Evolutionary conservation across 768 basidiomycete genomes (phyloP), one percentile per base, ranked within the genome.

Genomic region (Suillus placidus): DNA sequence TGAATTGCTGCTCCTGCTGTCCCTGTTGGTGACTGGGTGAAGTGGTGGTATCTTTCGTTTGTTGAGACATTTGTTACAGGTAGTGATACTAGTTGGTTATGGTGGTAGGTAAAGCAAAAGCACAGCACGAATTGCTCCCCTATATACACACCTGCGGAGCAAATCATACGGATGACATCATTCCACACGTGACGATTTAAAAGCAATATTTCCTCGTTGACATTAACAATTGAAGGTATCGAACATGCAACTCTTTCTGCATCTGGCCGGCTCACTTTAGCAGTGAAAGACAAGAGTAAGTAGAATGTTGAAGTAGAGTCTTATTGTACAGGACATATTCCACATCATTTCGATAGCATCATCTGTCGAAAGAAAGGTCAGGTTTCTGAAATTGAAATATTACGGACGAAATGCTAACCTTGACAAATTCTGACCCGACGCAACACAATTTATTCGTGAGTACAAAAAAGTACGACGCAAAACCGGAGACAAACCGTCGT

Each of bases 261-360:
- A 0, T n/a, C n/a, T n/a, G 30, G 12, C 14, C 18, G 30, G 26
- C 23, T 58, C 37, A 38, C 37, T 57, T 26, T 14, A 16, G 37
- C 14, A 57, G 23, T 38, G 13, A 37, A 56, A 37, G 55, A 14
- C n/a, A 23, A 37, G 35, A 16, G 35, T 16, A 37, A 26, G 37
- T 51, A 58, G 37, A 32, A 37, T 4, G 42, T 20, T 35, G 67
- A 37, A 7, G 67, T 37, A 42, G 35, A 30, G n/a, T 70, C 58
- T 26, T 4, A 70, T 68, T 63, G 68, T 67, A 61, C 37, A 38
- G 34, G 37, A 32, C 9, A 30, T 32, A 45, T 45, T 62, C 63
- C 60, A 23, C 61, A 72, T 83, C 77, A 91, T 82, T 89, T 90
- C 71, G 87, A 84, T 60, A 89, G 79, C 90, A 91, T 90, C 88